Base-by-base conservation (phyloP, 2,329 filamentous ascomycete genomes). In the Venturiaceae sp. region DNA sequence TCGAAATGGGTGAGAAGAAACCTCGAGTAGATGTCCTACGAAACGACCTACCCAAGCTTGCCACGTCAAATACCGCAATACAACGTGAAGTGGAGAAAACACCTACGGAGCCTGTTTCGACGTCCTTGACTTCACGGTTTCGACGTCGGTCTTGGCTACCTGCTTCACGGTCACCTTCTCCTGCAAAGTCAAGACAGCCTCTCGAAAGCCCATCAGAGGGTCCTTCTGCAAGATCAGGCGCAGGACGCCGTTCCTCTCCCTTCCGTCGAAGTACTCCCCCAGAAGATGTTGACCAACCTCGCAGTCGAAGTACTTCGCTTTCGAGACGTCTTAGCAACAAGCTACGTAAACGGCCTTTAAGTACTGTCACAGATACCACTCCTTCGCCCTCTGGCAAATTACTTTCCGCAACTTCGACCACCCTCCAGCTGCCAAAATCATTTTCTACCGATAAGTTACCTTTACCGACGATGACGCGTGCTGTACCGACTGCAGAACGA, bases 381-480 rank as follows among this genome's bases (percentile, higher is more conserved):
- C 8, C 34, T 13, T 30, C 57, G 28, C 28, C 23, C 16, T 39
- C 46, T 14, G n/a, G 30, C 14, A 36, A 50, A 14, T n/a, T 26
- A 13, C 13, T 50, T 13, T 13, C 30, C 39, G 39, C 41, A 32
- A 14, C 53, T 63, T 63, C 57, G n/a, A n/a, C 26, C n/a, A 39
- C 13, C 54, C 57, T 26, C 46, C 66, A 54, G 63, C 62, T 78
- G 14, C 75, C 74, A 19, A 76, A 75, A 59, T 78, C 76, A 0
- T 79, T 78, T 64, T 79, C 77, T 8, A 77, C 75, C 2, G 76
- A 79, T 56, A 68, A 71, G 55, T 66, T 79, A 7, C 73, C 74
- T 5, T 66, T 65, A 14, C 67, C 71, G 54, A 59, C 66, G 6
- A 67, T 71, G 28, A 66, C 70, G 14, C 67, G 71, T 6, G 66